Percentiles rank a stretch among this genome's conserved stretches.
These are phyloP conservation scores for Ceraceosorus guamensis DNA, from an alignment of 1,284 basidiomycete genomes.

Conservation along the genomic window DNA sequence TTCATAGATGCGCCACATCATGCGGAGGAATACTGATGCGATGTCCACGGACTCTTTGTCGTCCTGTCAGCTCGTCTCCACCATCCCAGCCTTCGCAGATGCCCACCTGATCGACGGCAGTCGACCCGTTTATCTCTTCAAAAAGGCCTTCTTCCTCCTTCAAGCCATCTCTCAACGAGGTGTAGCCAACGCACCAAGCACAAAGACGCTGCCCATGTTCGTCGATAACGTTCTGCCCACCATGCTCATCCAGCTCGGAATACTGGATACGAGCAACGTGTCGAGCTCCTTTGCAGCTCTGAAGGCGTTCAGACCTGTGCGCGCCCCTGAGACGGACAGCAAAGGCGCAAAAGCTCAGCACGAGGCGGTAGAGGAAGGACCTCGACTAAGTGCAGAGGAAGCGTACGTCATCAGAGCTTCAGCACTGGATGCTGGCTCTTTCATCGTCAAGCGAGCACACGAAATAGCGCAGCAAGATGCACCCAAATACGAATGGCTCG, in stretches of 20 bases:
- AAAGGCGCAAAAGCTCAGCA: not conserved
- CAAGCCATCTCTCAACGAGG: conserved; percentile 51
- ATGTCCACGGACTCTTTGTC: too few relatives aligned
- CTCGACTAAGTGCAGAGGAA: conserved; percentile 16
- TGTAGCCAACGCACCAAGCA: not conserved
- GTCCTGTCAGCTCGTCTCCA: not conserved
- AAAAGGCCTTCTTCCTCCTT: conserved; percentile 76
- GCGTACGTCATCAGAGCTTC: conserved; percentile 35
- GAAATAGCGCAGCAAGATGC: conserved; percentile 11
- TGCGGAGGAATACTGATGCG: too few relatives aligned
- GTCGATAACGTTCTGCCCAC: conserved; percentile 80
- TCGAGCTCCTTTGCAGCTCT: too few relatives aligned
- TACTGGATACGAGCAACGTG: conserved; percentile 59
- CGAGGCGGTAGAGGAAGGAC: conserved; percentile 11
- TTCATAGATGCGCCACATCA: not conserved
- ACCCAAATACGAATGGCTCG: conserved; percentile 14
- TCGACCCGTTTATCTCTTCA: conserved; percentile 65
- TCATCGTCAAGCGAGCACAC: conserved; percentile 21
- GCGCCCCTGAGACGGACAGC: not conserved
- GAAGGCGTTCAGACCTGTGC: not conserved
- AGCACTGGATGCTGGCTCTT: conserved; percentile 22
- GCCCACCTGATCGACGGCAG: conserved; percentile 9
- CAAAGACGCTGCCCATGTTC: conserved; percentile 58
- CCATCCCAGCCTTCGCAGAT: conserved; percentile 37
- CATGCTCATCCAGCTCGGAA: conserved; percentile 66